These are phyloP conservation scores for Phialophora expanda DNA, from an alignment of 2,329 filamentous ascomycete genomes.

Conservation along the genomic window DNA sequence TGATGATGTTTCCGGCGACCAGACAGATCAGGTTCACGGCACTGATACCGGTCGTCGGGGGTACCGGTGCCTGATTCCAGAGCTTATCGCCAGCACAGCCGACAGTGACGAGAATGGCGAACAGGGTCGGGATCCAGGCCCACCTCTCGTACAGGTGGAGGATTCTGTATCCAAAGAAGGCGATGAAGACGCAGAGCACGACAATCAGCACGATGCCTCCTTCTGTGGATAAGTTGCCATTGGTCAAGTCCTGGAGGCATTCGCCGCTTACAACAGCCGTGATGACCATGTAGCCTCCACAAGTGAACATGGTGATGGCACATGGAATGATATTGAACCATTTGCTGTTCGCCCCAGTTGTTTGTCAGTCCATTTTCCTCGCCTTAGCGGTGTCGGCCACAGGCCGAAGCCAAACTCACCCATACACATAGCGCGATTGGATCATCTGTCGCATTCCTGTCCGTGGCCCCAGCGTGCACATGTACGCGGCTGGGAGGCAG, in stretches of 20 bases:
- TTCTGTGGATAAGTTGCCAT: constrained; percentile 8
- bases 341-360: too few relatives aligned
- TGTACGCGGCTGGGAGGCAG: constrained; percentile 9
- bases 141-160: constrained; percentile 14
- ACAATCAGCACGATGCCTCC: constrained; percentile 18
- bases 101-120: constrained; percentile 35
- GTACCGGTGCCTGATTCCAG: constrained; percentile 43
- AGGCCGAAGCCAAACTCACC: constrained; percentile 1
- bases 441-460: constrained; percentile 19
- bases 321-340: too few relatives aligned
- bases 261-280: constrained; percentile 6
- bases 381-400: too few relatives aligned
- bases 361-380: too few relatives aligned
- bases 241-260: constrained; percentile 5
- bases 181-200: constrained; percentile 11
- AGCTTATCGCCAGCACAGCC: constrained; percentile 35
- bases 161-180: constrained; percentile 15
- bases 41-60: constrained; percentile 46
- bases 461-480: constrained; percentile 7
- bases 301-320: neutral
- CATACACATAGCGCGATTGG: constrained; percentile 18
- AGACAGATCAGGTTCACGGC: neutral
- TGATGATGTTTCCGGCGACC: constrained; percentile 13
- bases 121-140: constrained; percentile 35
- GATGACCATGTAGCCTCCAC: neutral